Evolutionary conservation across 306 rosid species (phyloP).

Genomic region (Prunus armeniaca): DNA sequence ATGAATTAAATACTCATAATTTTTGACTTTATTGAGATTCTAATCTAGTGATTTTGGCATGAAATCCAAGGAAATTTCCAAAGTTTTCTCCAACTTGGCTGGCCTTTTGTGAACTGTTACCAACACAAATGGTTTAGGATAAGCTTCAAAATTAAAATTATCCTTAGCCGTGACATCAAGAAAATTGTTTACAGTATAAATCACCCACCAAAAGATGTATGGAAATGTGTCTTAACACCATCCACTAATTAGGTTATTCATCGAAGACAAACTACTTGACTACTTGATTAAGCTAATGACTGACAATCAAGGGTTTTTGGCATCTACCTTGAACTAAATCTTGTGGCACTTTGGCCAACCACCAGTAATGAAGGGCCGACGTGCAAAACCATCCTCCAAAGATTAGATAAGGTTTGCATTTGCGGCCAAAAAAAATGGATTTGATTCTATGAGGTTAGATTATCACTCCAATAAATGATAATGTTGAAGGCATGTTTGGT

Average conservation of each 20-base stretch:
- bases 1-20: neutral
- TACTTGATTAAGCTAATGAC: neutral
- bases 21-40: neutral
- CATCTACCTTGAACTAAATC: neutral
- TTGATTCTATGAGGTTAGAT: neutral
- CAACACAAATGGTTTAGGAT: constrained; percentile 4
- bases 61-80: neutral
- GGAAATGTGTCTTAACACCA: constrained; percentile 6
- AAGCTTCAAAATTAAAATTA: neutral
- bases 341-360: neutral
- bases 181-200: neutral
- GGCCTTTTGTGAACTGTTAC: neutral
- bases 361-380: neutral
- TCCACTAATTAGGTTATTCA: constrained; percentile 9
- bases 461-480: neutral
- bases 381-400: neutral
- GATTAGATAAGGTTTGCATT: no score
- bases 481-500: no score
- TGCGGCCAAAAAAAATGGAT: neutral
- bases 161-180: neutral
- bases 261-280: neutral
- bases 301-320: neutral
- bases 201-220: neutral
- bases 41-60: neutral
- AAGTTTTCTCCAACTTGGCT: neutral